Conservation (phyloP, 805 yeast genomes). For the Brettanomyces bruxellensis region DNA sequence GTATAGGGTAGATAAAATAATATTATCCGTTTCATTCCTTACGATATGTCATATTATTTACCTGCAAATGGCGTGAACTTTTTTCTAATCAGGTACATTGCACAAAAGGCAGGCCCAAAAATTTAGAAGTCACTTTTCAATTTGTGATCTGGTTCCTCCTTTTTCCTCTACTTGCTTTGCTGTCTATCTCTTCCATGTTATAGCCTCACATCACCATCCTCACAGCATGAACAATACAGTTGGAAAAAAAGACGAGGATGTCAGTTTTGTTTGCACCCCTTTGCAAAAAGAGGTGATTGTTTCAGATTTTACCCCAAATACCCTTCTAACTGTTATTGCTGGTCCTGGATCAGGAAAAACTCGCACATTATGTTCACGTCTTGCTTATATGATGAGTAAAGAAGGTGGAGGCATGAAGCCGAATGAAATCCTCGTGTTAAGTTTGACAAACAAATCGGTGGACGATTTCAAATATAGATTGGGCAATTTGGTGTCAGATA, state of each 20-base stretch:
- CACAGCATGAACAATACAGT: no score
- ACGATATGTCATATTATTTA: no score
- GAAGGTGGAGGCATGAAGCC: constrained; percentile 32
- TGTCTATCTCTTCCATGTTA: no score
- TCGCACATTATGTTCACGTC: constrained; percentile 43
- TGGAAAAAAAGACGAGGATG: background rate
- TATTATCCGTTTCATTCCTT: no score
- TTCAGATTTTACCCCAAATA: constrained; percentile 28
- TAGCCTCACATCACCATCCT: no score
- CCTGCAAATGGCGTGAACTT: no score
- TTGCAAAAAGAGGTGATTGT: constrained; percentile 39
- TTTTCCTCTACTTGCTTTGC: no score
- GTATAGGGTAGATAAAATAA: no score
- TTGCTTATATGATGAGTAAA: constrained; percentile 35
- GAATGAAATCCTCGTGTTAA: constrained; percentile 47
- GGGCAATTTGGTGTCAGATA: constrained; percentile 24
- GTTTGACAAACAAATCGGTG: constrained; percentile 65
- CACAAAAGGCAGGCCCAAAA: no score
- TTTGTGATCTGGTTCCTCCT: no score
- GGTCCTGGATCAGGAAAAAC: constrained; percentile 79
- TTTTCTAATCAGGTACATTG: no score
- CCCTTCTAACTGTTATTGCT: constrained; percentile 45
- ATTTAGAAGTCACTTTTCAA: no score
- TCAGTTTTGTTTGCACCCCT: constrained; percentile 26
- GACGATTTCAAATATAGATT: constrained; percentile 31